A percentile compares a stretch with the other conserved stretches of the same genome.
phyloP scores from a whole-genome alignment of 345 rosid genomes.

The Eucalyptus tenuipes region DNA sequence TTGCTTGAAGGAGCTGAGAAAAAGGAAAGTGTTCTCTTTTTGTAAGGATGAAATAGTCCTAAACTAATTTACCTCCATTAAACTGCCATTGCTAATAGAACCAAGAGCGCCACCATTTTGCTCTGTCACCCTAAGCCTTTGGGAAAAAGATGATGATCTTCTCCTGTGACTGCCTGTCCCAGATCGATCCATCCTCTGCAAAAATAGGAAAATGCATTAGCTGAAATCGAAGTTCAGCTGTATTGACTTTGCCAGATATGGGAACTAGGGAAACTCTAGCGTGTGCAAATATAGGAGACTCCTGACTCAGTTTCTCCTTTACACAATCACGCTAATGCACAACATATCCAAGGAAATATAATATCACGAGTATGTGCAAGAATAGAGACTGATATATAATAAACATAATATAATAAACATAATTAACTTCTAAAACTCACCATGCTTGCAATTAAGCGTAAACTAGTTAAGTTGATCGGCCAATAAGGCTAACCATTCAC shows the following conservation, averaged over 20 bases:
- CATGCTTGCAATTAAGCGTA: not conserved
- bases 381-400: not conserved
- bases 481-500: not conserved
- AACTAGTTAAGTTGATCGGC: not conserved
- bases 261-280: not conserved
- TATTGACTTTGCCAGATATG: not conserved
- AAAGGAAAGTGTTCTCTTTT: not conserved
- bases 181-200: constrained; percentile 75
- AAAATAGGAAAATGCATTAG: constrained; percentile 6
- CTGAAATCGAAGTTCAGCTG: not conserved
- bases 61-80: constrained; percentile 69
- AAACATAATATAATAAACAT: not conserved
- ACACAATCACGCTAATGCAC: not conserved
- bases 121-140: constrained; percentile 56
- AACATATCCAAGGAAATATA: not conserved
- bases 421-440: not conserved
- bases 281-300: not conserved
- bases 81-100: constrained; percentile 66
- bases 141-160: constrained; percentile 52
- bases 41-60: not conserved
- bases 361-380: not conserved
- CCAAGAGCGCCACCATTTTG: constrained; percentile 38
- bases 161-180: constrained; percentile 70
- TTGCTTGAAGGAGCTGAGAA: not conserved
- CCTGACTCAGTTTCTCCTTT: not conserved